These are phyloP conservation scores for Plantago elongata DNA, from an alignment of 257 asterid species.

Conservation along the genomic window DNA sequence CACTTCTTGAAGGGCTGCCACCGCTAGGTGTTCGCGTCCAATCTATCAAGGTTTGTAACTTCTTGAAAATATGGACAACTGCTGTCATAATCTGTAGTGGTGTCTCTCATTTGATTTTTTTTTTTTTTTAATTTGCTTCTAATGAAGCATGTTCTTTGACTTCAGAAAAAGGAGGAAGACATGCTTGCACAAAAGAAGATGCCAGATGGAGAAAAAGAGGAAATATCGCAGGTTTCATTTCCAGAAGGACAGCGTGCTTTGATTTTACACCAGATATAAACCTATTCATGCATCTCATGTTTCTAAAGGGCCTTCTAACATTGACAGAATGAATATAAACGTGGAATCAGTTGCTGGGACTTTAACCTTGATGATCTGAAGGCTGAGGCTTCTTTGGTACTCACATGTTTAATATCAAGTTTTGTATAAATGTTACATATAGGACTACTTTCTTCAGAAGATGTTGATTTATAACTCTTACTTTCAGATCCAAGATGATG, in stretches of 20 bases:
- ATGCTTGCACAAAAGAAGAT: constrained; percentile 97
- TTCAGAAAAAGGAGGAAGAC: constrained; percentile 82
- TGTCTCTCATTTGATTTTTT: constrained; percentile 22
- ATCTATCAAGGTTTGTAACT: constrained; percentile 66
- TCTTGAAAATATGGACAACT: constrained; percentile 2
- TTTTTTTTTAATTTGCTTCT: constrained; percentile 14
- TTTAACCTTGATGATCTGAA: constrained; percentile 77
- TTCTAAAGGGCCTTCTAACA: constrained; percentile 11
- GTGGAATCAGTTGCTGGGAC: constrained; percentile 80
- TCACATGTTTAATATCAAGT: constrained; percentile 17
- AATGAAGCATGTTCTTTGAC: constrained; percentile 21
- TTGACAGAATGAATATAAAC: constrained; percentile 68
- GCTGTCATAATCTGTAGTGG: constrained; percentile 18
- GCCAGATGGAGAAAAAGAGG: constrained; percentile 23
- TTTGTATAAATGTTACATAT: constrained; percentile 1
- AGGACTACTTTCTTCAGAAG: neutral
- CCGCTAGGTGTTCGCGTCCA: constrained; percentile 80
- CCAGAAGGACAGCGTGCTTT: neutral
- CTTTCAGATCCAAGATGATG: constrained; percentile 78
- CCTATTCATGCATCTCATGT: neutral
- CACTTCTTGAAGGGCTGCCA: constrained; percentile 86
- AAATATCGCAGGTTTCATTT: constrained; percentile 17
- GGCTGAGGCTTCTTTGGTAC: constrained; percentile 84
- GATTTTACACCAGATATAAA: neutral
- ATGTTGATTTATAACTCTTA: constrained; percentile 15